Evolutionary conservation across 2,329 filamentous ascomycete species (phyloP), one percentile per base, ranked within the genome.

Genomic region (Aspergillus sp.): DNA sequence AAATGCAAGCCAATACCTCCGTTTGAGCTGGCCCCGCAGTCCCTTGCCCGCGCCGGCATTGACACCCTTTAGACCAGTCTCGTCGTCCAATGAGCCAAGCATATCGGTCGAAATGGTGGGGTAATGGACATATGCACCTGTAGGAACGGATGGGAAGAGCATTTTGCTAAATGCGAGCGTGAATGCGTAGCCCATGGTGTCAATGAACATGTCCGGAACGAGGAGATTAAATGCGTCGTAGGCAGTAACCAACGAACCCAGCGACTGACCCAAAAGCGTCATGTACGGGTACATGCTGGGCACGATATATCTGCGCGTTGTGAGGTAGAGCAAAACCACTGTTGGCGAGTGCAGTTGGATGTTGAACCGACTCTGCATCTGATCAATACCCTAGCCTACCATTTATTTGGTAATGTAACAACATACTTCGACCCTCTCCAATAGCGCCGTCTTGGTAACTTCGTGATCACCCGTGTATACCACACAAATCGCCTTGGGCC

Each of bases 151-250:
- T 0, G 80, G 85, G 63, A 97, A 97, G 20, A 97, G 75, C 53
- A 86, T 79, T 63, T 90, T 93, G 67, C 79, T 86, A 3, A 96
- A 76, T 7, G 88, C 89, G 9, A 95, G 79, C 0, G 87, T 81
- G 64, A 97, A 98, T 22, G 91, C 90, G 62, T 96, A 98, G 53
- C 93, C 93, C 90, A 98, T 96, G 2, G 93, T 98, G 64, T 98
- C 93, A 59, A 98, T 78, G 65, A 97, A 95, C 45, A 97, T 80
- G 66, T 98, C 93, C 0, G 93, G 93, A 0, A 91, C 87, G 2
- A 97, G 77, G 2, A 96, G 80, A n/a, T 82, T 85, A 66, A 98
- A 93, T 9, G 91, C 91, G 62, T 98, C 91, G 77, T 88, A 93
- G 22, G 87, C 90, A 46, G 98, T 77, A 23, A 95, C 65, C 41